Conservation (phyloP, 2,329 filamentous ascomycete species). For the Bipolaris victoriae region DNA sequence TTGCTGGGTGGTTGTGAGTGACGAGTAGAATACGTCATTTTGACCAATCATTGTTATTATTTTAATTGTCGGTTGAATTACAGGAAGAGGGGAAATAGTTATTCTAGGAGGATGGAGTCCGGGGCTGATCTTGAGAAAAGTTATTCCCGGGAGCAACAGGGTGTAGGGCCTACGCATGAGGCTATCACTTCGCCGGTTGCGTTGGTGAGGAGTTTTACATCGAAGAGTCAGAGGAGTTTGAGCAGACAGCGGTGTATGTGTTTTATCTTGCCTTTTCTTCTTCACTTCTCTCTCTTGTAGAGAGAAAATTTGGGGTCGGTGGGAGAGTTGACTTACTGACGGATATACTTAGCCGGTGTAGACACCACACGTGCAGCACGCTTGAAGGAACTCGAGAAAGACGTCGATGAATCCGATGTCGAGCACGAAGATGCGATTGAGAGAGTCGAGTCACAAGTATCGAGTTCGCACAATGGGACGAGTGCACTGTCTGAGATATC, state of each 20-base stretch:
- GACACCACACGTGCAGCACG: slow-evolving; percentile 24
- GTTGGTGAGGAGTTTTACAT: slow-evolving; percentile 36
- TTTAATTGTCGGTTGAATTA: no score
- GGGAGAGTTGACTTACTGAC: slow-evolving; percentile 8
- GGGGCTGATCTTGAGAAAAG: slow-evolving; percentile 42
- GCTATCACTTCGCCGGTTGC: slow-evolving; percentile 35
- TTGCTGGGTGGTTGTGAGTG: no score
- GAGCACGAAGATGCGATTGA: slow-evolving; percentile 34
- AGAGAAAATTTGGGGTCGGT: no score
- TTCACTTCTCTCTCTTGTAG: no score
- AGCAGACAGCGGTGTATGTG: slow-evolving; percentile 21
- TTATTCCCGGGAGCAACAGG: slow-evolving; percentile 44
- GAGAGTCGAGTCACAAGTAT: slow-evolving; percentile 22
- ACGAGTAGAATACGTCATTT: no score
- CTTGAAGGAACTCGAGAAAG: slow-evolving; percentile 28
- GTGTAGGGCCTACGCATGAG: slow-evolving; percentile 32
- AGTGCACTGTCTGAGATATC: slow-evolving; percentile 17
- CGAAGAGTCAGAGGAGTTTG: slow-evolving; percentile 26
- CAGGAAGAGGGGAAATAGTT: no score
- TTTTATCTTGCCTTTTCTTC: background rate
- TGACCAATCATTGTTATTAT: no score
- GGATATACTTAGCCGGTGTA: slow-evolving; percentile 19
- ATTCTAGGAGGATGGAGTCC: slow-evolving; percentile 24
- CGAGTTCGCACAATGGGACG: slow-evolving; percentile 15
- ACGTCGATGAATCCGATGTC: slow-evolving; percentile 31